These are phyloP conservation scores for Colletotrichum truncatum DNA, from an alignment of 2,329 filamentous ascomycete species.

Conservation along the genomic window DNA sequence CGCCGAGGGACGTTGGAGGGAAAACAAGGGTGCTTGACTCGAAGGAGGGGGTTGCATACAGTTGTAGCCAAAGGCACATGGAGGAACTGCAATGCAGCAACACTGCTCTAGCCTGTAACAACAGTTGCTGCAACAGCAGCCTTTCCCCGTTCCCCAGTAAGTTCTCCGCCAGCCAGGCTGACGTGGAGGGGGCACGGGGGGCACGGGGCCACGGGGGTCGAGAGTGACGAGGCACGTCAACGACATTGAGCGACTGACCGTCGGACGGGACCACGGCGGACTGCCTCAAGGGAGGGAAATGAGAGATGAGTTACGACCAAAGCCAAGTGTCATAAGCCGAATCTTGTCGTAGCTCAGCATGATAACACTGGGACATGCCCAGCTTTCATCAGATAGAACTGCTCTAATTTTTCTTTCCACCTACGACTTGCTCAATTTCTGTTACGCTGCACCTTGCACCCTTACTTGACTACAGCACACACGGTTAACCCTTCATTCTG, in stretches of 20 bases:
- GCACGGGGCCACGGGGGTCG: neutral
- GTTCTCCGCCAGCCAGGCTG: conserved; percentile 1
- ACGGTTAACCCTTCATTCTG: too few relatives aligned
- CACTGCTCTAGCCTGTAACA: too few relatives aligned
- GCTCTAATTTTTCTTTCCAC: neutral
- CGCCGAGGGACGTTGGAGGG: conserved; percentile 3
- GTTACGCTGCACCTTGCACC: neutral
- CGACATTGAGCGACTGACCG: neutral
- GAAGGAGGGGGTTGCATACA: neutral
- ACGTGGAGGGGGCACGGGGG: neutral
- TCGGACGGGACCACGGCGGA: too few relatives aligned
- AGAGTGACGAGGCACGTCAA: neutral
- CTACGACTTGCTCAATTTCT: neutral
- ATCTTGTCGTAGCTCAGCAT: neutral
- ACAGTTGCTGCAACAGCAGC: too few relatives aligned
- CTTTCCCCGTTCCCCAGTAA: conserved; percentile 8
- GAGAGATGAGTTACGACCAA: neutral
- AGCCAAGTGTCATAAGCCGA: neutral
- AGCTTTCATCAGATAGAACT: neutral
- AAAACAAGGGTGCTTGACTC: too few relatives aligned
- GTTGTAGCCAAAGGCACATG: neutral
- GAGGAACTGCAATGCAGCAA: too few relatives aligned
- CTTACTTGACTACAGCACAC: neutral
- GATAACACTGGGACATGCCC: neutral
- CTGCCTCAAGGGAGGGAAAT: neutral